Conservation (phyloP, 2,329 filamentous ascomycete genomes). For the Clarireedia monteithiana region DNA sequence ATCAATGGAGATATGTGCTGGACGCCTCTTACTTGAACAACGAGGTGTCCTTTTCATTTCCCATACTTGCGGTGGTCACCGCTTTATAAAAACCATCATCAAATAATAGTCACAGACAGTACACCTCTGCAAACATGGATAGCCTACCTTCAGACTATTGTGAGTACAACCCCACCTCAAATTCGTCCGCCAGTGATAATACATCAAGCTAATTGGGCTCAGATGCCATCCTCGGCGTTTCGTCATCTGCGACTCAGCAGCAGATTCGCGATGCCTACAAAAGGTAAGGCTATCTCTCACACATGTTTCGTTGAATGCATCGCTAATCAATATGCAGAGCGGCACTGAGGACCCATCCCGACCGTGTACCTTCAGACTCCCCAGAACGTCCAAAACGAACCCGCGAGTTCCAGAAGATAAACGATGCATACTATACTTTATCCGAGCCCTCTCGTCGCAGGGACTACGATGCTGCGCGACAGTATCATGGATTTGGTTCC, state of each 20-base stretch:
- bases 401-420: slow-evolving; percentile 82
- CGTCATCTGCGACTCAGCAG: slow-evolving; percentile 66
- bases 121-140: not conserved
- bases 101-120: not conserved
- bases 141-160: slow-evolving; percentile 31
- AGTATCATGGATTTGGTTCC: slow-evolving; percentile 42
- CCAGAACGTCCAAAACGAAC: slow-evolving; percentile 78
- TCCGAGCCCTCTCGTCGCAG: slow-evolving; percentile 69
- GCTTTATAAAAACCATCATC: not conserved
- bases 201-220: not conserved
- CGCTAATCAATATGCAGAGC: slow-evolving; percentile 43
- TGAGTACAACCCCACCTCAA: slow-evolving; percentile 22
- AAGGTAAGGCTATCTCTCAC: slow-evolving; percentile 41
- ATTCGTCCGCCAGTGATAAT: not conserved
- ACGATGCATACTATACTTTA: slow-evolving; percentile 88
- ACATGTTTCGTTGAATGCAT: not conserved
- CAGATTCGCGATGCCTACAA: slow-evolving; percentile 96
- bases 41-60: slow-evolving; percentile 4
- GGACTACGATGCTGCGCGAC: slow-evolving; percentile 75
- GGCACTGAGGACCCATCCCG: slow-evolving; percentile 86
- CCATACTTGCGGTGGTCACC: not conserved
- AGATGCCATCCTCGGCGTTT: slow-evolving; percentile 70
- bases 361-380: slow-evolving; percentile 76
- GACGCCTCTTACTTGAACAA: not conserved
- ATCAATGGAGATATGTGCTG: not conserved